phyloP scores from a whole-genome alignment of 2,329 filamentous ascomycete genomes.

The Colletotrichum chrysophilum region DNA sequence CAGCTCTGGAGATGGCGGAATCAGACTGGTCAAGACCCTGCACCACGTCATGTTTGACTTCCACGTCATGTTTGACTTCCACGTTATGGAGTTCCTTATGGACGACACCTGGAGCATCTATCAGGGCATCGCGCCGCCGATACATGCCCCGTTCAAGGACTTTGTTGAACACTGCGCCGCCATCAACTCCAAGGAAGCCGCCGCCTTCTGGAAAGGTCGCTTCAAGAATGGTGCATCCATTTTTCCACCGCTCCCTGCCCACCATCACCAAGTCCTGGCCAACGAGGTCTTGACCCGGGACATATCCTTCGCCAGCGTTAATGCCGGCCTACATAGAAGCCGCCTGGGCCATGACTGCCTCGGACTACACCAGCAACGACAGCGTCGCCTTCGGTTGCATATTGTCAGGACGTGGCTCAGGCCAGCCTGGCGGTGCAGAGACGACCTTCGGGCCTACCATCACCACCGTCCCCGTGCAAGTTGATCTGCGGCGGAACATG shows the following conservation, averaged over 20 bases:
- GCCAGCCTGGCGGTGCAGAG: neutral
- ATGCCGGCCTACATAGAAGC: neutral
- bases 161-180: neutral
- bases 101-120: neutral
- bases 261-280: neutral
- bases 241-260: neutral
- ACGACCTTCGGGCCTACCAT: neutral
- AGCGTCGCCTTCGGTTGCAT: neutral
- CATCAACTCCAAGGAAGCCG: neutral
- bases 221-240: neutral
- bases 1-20: neutral
- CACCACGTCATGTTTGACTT: neutral
- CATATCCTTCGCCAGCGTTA: neutral
- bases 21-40: neutral
- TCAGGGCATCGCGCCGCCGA: fast-evolving
- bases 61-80: neutral
- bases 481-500: neutral
- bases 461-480: neutral
- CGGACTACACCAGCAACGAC: neutral
- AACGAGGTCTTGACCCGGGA: neutral
- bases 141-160: neutral
- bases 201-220: neutral
- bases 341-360: neutral
- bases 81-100: neutral
- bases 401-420: neutral